Conservation (phyloP, 148 eudicot species). For the Cornus florida region DNA sequence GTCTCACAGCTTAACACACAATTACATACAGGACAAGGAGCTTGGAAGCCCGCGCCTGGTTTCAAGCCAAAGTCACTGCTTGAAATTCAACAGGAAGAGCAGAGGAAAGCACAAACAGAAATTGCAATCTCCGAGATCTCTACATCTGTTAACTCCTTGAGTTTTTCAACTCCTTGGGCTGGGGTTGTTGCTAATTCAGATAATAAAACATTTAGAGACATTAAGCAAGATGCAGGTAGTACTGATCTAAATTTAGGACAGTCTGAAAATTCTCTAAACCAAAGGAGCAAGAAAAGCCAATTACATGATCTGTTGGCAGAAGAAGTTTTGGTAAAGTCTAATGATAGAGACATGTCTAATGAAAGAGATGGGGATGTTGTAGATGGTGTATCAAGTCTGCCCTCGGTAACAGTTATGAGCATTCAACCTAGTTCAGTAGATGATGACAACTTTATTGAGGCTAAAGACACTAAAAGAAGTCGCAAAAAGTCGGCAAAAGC, state of each 20-base stretch:
- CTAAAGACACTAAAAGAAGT: slow-evolving; percentile 88
- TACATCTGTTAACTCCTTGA: slow-evolving; percentile 45
- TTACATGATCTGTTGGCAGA: slow-evolving; percentile 76
- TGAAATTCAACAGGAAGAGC: slow-evolving; percentile 96
- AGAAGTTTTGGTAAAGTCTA: slow-evolving; percentile 46
- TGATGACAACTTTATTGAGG: slow-evolving; percentile 78
- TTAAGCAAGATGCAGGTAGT: slow-evolving; percentile 24
- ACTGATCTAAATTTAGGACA: slow-evolving; percentile 27
- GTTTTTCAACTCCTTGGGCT: slow-evolving; percentile 67
- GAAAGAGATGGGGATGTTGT: slow-evolving; percentile 38
- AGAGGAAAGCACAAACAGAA: slow-evolving; percentile 55
- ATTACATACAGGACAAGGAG: slow-evolving; percentile 41
- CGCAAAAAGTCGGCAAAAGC: slow-evolving; percentile 89
- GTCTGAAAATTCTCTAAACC: slow-evolving; percentile 28
- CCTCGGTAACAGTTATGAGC: slow-evolving; percentile 34
- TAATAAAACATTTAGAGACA: slow-evolving; percentile 36
- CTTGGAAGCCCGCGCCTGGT: slow-evolving; percentile 89
- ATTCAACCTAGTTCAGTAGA: slow-evolving; percentile 33
- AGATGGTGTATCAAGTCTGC: slow-evolving; percentile 27
- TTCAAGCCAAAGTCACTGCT: slow-evolving; percentile 85
- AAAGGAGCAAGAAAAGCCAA: slow-evolving; percentile 63
- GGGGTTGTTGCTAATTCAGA: slow-evolving; percentile 56
- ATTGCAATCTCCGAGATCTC: slow-evolving; percentile 38
- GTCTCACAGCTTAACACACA: slow-evolving; percentile 24
- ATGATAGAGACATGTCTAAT: slow-evolving; percentile 36